A percentile compares a stretch with the other conserved stretches of the same genome.
Evolutionary conservation across 192 early-diverging fungal genomes (phyloP).

Genomic region (Gigaspora rosea): DNA sequence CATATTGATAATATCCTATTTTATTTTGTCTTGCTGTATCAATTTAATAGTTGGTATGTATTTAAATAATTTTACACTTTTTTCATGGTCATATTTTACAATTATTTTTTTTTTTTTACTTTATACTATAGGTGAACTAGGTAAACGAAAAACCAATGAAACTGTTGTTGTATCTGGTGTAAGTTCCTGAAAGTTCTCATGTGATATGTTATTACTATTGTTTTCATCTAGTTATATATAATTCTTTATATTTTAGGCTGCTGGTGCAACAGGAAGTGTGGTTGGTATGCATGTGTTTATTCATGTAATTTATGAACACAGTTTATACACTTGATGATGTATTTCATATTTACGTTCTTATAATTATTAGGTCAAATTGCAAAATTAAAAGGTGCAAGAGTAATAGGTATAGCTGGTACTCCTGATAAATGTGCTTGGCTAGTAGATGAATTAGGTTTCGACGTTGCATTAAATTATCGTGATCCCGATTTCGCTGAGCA

Average conservation of each 20-base stretch:
- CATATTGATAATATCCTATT: neutral
- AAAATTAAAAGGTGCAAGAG: constrained; percentile 47
- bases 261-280: constrained; percentile 50
- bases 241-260: constrained; percentile 36
- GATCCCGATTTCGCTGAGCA: constrained; percentile 45
- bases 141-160: constrained; percentile 35
- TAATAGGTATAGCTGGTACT: constrained; percentile 58
- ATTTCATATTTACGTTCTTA: neutral
- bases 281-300: constrained; percentile 28
- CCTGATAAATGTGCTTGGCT: constrained; percentile 55
- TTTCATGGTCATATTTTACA: neutral
- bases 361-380: constrained; percentile 40
- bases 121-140: constrained; percentile 13
- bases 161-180: constrained; percentile 53
- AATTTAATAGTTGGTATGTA: neutral
- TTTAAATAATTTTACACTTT: too few relatives aligned
- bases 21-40: neutral
- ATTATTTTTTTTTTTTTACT: neutral
- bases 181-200: neutral
- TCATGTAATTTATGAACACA: neutral
- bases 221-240: neutral
- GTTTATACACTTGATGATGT: neutral
- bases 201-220: neutral
- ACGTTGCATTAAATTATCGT: constrained; percentile 57
- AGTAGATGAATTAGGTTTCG: constrained; percentile 52